Conservation (phyloP, 352 stramenopile genomes). For the Lagenidium giganteum region DNA sequence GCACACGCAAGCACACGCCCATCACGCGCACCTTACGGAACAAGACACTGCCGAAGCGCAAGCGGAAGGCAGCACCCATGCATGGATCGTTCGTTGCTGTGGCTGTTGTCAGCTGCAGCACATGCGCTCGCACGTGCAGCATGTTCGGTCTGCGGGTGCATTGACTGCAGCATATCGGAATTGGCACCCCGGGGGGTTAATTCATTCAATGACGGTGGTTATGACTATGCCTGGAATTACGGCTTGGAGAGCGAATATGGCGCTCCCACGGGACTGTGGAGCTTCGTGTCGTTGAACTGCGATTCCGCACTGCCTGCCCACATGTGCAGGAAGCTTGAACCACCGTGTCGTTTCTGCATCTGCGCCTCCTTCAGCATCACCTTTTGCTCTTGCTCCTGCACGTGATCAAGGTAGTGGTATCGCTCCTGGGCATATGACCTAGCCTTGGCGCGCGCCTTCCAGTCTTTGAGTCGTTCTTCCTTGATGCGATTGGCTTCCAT, state of each 20-base stretch:
- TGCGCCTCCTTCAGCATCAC: conserved; percentile 24
- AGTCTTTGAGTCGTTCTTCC: conserved; percentile 32
- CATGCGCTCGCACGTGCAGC: no score
- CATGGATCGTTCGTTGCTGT: conserved; percentile 13
- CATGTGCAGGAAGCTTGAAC: conserved; percentile 52
- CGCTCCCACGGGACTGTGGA: no score
- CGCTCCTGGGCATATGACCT: conserved; percentile 28
- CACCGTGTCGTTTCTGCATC: conserved; percentile 51
- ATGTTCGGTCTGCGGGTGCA: no score
- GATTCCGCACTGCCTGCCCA: conserved; percentile 59
- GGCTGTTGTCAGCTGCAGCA: no score
- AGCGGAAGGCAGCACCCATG: conserved; percentile 10
- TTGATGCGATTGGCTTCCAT: conserved; percentile 14
- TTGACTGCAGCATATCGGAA: no score
- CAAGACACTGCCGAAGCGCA: no score
- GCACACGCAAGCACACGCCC: conserved; percentile 12
- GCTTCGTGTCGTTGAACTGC: no score
- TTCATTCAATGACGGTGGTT: no score
- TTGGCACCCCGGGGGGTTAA: no score
- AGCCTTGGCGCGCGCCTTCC: conserved; percentile 32
- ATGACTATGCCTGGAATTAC: no score
- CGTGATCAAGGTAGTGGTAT: conserved; percentile 40
- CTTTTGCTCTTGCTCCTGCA: conserved; percentile 40
- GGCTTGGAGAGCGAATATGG: no score
- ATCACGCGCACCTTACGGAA: conserved; percentile 11